Base-by-base conservation (phyloP, 2,329 filamentous ascomycete genomes). In the Bipolaris gigantea region DNA sequence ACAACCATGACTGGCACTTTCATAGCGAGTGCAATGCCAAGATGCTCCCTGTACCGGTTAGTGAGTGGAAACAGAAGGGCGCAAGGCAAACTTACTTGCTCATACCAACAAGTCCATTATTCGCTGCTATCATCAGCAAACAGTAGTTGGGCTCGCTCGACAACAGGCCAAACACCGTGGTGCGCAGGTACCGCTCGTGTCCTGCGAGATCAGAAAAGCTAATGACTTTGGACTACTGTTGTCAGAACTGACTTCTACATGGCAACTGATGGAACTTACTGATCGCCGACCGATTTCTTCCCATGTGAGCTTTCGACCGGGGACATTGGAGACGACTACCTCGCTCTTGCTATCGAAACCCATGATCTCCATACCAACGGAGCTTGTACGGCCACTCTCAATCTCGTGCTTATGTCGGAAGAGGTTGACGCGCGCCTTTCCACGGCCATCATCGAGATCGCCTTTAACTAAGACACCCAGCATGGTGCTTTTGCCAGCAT, bases 371-470 rank as follows among this genome's bases (percentile, higher is more conserved):
- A 97, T 95, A 38, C 94, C 93, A 0, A 99, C 94, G 0, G 92
- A 97, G 71, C 91, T 96, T 9, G 94, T 99, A 61, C 94, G 84
- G 1, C 94, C 94, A 42, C 90, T 94, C 76, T 99, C 94, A 36
- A 97, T 89, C 76, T 99, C 94, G 70, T 99, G 94, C 76, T 99
- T 97, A 75, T 99, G 94, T 15, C 94, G 85, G 77, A 99, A 99
- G 11, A 99, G 85, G 62, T 96, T 97, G 47, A 99, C 90, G 58
- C 94, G 88, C 41, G 94, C 93, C 74, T 90, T 93, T 11, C 94
- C 94, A 70, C 94, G 85, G 15, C 94, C 94, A 75, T 99, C 94
- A 67, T 99, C 94, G 2, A 99, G 85, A 47, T 90, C 90, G 5
- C 94, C 94, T 76, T 97, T 97, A 6, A 97, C 94, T 5, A 99